Evolutionary conservation across 2,329 filamentous ascomycete species (phyloP), one percentile per base, ranked within the genome.

Genomic region (Metarhizium humberi): DNA sequence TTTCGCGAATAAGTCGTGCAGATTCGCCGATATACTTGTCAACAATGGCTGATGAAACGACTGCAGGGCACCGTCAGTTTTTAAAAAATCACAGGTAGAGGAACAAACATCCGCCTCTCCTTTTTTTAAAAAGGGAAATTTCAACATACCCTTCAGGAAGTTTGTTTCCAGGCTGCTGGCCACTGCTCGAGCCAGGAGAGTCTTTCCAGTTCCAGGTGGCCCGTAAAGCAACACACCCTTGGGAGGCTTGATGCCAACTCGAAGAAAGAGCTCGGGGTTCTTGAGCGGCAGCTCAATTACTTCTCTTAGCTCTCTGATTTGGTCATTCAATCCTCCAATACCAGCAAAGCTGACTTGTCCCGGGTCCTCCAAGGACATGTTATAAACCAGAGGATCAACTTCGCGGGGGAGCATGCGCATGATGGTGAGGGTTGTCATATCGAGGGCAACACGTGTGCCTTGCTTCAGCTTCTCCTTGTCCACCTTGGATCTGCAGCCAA

Each of bases 21-120:
- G 94, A 99, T 75, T 99, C 94, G 72, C 94, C 94, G 61, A 99
- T 99, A 70, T 99, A 99, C 74, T 99, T 99, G 79, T 99, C 95
- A 60, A 99, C 94, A 67, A 99, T 99, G 32, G 94, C 95, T 47
- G 94, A 99, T 3, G 94, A 97, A 34, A 99, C 94, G 59, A 99
- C 94, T 95, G 63, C 5, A 29, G 46, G 10, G 7, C 38, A 52
- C 3, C 7, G 55, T 70, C 47, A 69, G 63, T 49, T 46, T n/a
- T 48, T 16, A n/a, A 38, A 40, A 16, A 20, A 14, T 48, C 8
- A 49, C 14, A 20, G 32, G 13, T 34, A 34, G 32, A 34, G 32
- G 6, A 34, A 34, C 3, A 11, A 34, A 25, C 25, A 25, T 25
- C 25, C 25, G 25, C 25, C 25, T 25, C 25, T 25, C 25, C 25